Percentiles rank a stretch among this genome's conserved stretches.
phyloP scores from a whole-genome alignment of 257 asterid species.

The Nicotiana paniculata region DNA sequence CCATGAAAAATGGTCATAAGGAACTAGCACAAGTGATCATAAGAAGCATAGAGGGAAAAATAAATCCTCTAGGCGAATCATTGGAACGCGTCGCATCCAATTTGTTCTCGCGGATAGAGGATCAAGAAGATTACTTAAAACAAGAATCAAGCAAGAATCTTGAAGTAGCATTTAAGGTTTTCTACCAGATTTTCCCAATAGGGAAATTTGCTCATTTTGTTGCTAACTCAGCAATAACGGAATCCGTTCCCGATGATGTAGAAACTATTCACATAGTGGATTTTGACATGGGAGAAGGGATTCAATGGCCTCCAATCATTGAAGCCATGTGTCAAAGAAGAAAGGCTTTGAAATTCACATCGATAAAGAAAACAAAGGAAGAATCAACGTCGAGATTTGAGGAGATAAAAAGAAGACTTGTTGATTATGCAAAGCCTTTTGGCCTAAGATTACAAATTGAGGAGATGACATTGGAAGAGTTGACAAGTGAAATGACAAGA shows the following conservation, averaged over 20 bases:
- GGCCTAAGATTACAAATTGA: constrained; percentile 40
- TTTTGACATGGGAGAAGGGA: constrained; percentile 33
- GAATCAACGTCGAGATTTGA: constrained; percentile 34
- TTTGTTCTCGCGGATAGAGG: constrained; percentile 35
- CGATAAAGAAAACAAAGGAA: constrained; percentile 30
- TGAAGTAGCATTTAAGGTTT: constrained; percentile 37
- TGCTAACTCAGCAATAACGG: constrained; percentile 32
- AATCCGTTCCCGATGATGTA: constrained; percentile 23
- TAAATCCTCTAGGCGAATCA: constrained; percentile 41
- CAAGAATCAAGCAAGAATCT: constrained; percentile 48
- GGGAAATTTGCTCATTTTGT: constrained; percentile 36
- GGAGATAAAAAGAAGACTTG: constrained; percentile 41
- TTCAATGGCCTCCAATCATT: constrained; percentile 48
- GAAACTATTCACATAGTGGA: constrained; percentile 25
- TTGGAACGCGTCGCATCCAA: constrained; percentile 51
- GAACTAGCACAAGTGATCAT: constrained; percentile 44
- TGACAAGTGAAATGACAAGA: constrained; percentile 27
- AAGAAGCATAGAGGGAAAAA: constrained; percentile 34
- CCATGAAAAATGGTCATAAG: constrained; percentile 42
- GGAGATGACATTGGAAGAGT: constrained; percentile 31
- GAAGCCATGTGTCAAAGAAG: constrained; percentile 36
- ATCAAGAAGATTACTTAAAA: constrained; percentile 31
- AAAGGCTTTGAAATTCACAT: constrained; percentile 41
- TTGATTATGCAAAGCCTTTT: constrained; percentile 33
- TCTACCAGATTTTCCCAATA: constrained; percentile 33